A percentile compares a stretch with the other conserved stretches of the same genome.
These are phyloP conservation scores for Grigorovia yakushimaensis DNA, from an alignment of 805 yeast genomes.

Conservation along the genomic window DNA sequence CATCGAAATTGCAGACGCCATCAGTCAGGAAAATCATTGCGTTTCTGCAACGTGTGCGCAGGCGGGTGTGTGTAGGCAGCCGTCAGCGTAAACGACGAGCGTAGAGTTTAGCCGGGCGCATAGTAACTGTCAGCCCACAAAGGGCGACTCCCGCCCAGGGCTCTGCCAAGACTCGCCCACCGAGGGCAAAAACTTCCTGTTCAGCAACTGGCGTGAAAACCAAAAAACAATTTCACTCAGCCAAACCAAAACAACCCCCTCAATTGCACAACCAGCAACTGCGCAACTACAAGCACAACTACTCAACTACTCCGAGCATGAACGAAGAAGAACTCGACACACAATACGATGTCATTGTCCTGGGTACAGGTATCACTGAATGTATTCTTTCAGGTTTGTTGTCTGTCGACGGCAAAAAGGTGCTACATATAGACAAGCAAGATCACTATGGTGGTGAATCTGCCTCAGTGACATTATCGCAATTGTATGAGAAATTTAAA, in stretches of 20 bases:
- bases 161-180: too few relatives aligned
- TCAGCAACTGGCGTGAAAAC: too few relatives aligned
- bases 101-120: too few relatives aligned
- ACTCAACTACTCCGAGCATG: not conserved
- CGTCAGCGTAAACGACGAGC: too few relatives aligned
- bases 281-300: too few relatives aligned
- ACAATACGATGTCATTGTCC: constrained; percentile 90
- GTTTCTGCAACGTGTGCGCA: too few relatives aligned
- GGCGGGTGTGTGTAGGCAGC: too few relatives aligned
- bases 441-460: constrained; percentile 93
- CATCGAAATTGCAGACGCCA: too few relatives aligned
- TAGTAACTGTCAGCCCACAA: too few relatives aligned
- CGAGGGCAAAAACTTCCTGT: too few relatives aligned
- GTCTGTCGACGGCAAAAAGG: constrained; percentile 97
- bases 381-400: constrained; percentile 89
- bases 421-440: constrained; percentile 90
- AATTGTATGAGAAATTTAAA: constrained; percentile 76
- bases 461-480: constrained; percentile 64
- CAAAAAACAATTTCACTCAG: not conserved
- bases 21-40: too few relatives aligned
- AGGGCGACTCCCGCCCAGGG: too few relatives aligned
- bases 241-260: not conserved
- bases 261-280: not conserved
- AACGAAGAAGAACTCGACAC: constrained; percentile 62
- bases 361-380: constrained; percentile 93